A percentile compares a stretch with the other conserved stretches of the same genome.
phyloP scores from a whole-genome alignment of 2,329 filamentous ascomycete genomes.

The Arthroderma uncinatum region DNA sequence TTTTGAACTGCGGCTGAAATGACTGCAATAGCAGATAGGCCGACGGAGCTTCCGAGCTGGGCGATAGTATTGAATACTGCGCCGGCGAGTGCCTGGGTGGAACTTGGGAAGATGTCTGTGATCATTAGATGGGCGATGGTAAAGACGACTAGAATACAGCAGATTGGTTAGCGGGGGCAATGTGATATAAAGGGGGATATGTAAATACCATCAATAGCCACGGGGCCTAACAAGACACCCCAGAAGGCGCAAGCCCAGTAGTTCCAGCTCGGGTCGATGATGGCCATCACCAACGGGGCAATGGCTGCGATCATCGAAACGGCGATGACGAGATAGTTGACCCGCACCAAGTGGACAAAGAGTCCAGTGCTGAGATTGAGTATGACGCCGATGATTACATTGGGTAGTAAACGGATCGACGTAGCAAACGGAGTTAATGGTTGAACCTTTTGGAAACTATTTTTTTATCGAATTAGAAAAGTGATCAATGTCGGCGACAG shows the following conservation, averaged over 20 bases:
- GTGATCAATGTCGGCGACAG: background rate
- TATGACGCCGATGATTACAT: slow-evolving; percentile 30
- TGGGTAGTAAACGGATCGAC: slow-evolving; percentile 39
- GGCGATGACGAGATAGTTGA: slow-evolving; percentile 10
- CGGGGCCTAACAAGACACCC: slow-evolving; percentile 12
- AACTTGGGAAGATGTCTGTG: slow-evolving; percentile 43
- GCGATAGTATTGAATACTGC: slow-evolving; percentile 51
- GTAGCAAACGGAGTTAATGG: slow-evolving; percentile 36
- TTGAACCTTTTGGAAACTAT: slow-evolving; percentile 43
- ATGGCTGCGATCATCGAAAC: slow-evolving; percentile 9
- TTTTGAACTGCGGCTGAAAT: slow-evolving; percentile 24
- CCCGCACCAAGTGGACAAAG: slow-evolving; percentile 10
- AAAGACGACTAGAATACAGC: slow-evolving; percentile 33
- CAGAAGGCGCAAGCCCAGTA: slow-evolving; percentile 16
- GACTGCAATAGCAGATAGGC: slow-evolving; percentile 42
- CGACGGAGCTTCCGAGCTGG: slow-evolving; percentile 46
- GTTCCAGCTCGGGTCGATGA: slow-evolving; percentile 9
- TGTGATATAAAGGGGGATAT: background rate
- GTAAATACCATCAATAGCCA: slow-evolving; percentile 13
- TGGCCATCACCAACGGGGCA: slow-evolving; percentile 14
- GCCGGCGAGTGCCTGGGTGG: slow-evolving; percentile 49
- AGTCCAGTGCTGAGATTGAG: slow-evolving; percentile 13
- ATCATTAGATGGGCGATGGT: slow-evolving; percentile 47
- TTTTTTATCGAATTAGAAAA: background rate
- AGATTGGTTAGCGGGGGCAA: background rate